Base-by-base conservation (phyloP, 345 rosid genomes). In the Murraya koenigii region DNA sequence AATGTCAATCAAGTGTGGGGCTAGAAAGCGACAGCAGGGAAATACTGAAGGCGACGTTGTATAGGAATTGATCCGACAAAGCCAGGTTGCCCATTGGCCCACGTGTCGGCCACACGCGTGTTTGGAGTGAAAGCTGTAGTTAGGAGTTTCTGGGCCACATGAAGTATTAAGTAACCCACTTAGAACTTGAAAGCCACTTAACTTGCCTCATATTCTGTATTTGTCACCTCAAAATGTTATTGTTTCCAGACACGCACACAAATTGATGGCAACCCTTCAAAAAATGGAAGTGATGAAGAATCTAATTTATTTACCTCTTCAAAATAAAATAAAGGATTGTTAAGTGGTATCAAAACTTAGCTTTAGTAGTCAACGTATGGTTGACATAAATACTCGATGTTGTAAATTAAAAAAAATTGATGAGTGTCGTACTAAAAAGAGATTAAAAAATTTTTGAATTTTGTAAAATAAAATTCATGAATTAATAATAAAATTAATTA, bases 21-120 rank as follows among this genome's bases (percentile, higher is more conserved):
- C 79, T 63, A n/a, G 86, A 84, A 75, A 84, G 79, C 67, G 78
- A 86, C 70, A 80, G 75, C 81, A 79, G 78, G 63, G 68, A 78
- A 84, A 56, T 49, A 80, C 64, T 77, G 86, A 80, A 19, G 79
- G 78, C 64, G 87, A 85, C 88, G 83, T 73, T 82, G 88, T 71
- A 80, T 71, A 78, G 86, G 77, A 80, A 77, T 54, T 60, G 36
- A 67, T 77, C 58, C 77, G 88, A 85, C 88, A 83, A 78, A 74
- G 77, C 62, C 85, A 83, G 85, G 80, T 72, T 56, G 79, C 60
- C 62, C 23, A 77, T 72, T 74, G 84, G 67, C 80, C 84, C 78
- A 75, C 82, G 77, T 82, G 79, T 80, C 78, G 75, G 72, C 78
- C 20, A 65, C 79, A 81, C 81, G 77, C 85, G 82, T 83, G 88